A percentile compares a stretch with the other conserved stretches of the same genome.
These are phyloP conservation scores for Epithele typhae DNA, from an alignment of 768 basidiomycete genomes.

Conservation along the genomic window DNA sequence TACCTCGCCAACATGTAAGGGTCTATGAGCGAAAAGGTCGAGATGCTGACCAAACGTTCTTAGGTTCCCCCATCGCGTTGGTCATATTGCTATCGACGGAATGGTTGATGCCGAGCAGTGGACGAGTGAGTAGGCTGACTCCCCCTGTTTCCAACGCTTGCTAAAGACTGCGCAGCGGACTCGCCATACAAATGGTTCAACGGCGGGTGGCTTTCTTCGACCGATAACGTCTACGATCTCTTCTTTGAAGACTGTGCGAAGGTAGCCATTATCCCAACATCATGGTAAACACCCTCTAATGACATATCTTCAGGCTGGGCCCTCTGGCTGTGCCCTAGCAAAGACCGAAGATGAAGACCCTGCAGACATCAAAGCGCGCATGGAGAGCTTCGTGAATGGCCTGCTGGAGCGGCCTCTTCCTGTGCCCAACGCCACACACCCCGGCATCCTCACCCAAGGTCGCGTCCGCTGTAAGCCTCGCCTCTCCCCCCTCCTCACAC, in stretches of 20 bases:
- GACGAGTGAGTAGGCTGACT: too few relatives aligned
- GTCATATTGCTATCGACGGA: conserved; percentile 14
- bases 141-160: too few relatives aligned
- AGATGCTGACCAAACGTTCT: too few relatives aligned
- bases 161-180: conserved; percentile 19
- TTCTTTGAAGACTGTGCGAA: conserved; percentile 15
- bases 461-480: neutral
- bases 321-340: too few relatives aligned
- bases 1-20: conserved; percentile 29
- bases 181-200: conserved; percentile 17
- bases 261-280: too few relatives aligned
- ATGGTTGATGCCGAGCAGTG: too few relatives aligned
- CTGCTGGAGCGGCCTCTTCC: conserved; percentile 25
- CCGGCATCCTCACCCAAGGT: conserved; percentile 22
- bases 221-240: conserved; percentile 22
- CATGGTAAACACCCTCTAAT: too few relatives aligned
- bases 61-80: conserved; percentile 25
- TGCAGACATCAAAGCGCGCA: conserved; percentile 1
- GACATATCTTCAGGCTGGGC: too few relatives aligned
- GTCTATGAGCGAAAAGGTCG: too few relatives aligned
- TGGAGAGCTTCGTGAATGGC: conserved; percentile 22
- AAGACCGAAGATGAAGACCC: neutral
- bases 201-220: conserved; percentile 17
- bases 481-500: too few relatives aligned
- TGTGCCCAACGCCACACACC: conserved; percentile 19